Evolutionary conservation across 768 basidiomycete genomes (phyloP), one percentile per base, ranked within the genome.

Genomic region (Fomitopsis serialis): DNA sequence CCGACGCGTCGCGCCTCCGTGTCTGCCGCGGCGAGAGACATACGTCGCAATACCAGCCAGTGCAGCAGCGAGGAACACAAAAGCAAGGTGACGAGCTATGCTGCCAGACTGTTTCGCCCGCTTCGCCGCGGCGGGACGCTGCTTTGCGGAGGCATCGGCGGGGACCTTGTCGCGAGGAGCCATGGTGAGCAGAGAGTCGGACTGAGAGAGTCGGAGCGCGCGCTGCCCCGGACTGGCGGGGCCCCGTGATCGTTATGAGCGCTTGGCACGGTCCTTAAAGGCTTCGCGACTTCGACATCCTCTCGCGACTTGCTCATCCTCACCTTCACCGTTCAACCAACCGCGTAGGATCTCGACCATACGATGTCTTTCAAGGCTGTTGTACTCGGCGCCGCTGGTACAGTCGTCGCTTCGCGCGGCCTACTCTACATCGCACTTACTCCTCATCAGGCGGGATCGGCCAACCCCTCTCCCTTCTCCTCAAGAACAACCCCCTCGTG

Each of bases 371-470:
- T 77, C 62, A 93, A 95, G 73, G 92, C 83, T 76, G 92, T 92
- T 67, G 93, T 98, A 61, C 94, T 98, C 68, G 95, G 95, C 70
- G 95, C 95, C 74, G 87, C 91, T 70, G 93, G 92, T 91, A 62
- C 50, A 72, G 63, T 3, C 17, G 63, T 3, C 17, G 21, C 12
- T 45, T 10, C 15, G 15, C 11, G 13, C 13, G n/a, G 17, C 37
- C 42, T 7, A 12, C 11, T 25, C 19, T 10, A 15, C 6, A 10
- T 25, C 10, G 43, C 42, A 44, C 24, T 56, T 34, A 54, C 53
- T 52, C 54, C 45, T 34, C 25, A 42, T 54, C 56, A 92, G 93
- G 92, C 70, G 95, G 95, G 71, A 98, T 98, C 65, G 96, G 96
- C 66, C 96, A 97, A 77, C 94, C 95, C 56, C 78, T 98, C 69